Conservation (phyloP, 331 rosid species). For the Acacia concinna region DNA sequence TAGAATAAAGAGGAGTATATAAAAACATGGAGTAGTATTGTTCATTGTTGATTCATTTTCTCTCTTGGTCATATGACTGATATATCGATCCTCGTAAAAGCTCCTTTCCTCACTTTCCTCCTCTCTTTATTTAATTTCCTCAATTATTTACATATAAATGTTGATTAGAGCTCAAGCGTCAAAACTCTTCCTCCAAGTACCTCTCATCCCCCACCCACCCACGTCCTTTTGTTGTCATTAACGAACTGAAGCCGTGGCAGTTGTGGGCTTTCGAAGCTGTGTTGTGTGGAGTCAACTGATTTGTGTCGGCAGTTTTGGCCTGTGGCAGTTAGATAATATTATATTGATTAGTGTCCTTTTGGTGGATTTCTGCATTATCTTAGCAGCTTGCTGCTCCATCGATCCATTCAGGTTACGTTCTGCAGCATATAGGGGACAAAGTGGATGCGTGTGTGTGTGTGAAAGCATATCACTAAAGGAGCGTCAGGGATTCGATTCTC, state of each 20-base stretch:
- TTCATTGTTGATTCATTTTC: background rate
- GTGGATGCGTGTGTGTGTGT: background rate
- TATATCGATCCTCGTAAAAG: background rate
- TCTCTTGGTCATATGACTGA: background rate
- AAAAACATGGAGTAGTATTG: background rate
- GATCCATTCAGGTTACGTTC: background rate
- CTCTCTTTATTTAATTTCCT: background rate
- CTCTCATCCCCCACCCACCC: too few species aligned
- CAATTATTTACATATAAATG: background rate
- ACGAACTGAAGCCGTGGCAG: background rate
- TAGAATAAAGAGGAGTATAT: too few species aligned
- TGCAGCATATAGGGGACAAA: background rate
- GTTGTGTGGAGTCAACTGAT: too few species aligned
- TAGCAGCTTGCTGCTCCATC: background rate
- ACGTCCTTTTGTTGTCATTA: background rate
- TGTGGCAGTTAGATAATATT: background rate
- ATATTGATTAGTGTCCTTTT: background rate
- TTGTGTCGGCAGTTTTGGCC: background rate
- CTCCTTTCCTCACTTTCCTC: too few species aligned
- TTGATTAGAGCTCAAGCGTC: background rate
- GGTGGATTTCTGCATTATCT: background rate
- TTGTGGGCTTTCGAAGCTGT: too few species aligned
- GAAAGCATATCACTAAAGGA: background rate
- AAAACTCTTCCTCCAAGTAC: background rate
- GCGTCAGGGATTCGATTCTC: background rate